phyloP scores from a whole-genome alignment of 345 rosid species.

The Brassica rapa region DNA sequence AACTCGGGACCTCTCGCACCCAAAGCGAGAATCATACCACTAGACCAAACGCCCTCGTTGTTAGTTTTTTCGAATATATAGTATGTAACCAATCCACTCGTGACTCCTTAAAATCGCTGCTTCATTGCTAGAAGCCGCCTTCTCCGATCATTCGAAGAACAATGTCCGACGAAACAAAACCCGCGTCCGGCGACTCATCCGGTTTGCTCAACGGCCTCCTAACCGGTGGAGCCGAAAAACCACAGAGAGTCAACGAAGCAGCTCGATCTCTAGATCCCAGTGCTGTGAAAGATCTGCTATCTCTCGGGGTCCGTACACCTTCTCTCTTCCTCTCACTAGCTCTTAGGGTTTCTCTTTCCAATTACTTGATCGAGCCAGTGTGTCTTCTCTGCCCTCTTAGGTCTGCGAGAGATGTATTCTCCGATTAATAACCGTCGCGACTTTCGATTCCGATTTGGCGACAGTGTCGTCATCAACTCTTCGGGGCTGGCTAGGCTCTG shows the following conservation, averaged over 20 bases:
- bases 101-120: not conserved
- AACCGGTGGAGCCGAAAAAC: too few species aligned
- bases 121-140: not conserved
- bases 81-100: too few species aligned
- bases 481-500: slow-evolving; percentile 29
- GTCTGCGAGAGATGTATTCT: slow-evolving; percentile 75
- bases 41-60: slow-evolving; percentile 68
- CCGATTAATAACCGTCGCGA: slow-evolving; percentile 58
- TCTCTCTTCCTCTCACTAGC: not conserved
- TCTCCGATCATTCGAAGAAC: slow-evolving; percentile 12
- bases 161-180: slow-evolving; percentile 47
- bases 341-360: slow-evolving; percentile 9
- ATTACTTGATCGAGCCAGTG: not conserved
- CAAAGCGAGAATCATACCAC: slow-evolving; percentile 91
- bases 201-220: slow-evolving; percentile 1
- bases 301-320: slow-evolving; percentile 49
- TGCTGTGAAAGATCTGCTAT: slow-evolving; percentile 64
- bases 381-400: slow-evolving; percentile 40
- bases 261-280: slow-evolving; percentile 56
- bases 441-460: slow-evolving; percentile 34
- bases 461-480: slow-evolving; percentile 41
- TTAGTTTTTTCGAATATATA: too few species aligned
- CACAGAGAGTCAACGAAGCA: slow-evolving; percentile 42
- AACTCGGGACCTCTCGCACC: slow-evolving; percentile 90
- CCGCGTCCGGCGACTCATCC: slow-evolving; percentile 10